phyloP scores from a whole-genome alignment of 2,329 filamentous ascomycete genomes.

The Pseudopyricularia cyperi region DNA sequence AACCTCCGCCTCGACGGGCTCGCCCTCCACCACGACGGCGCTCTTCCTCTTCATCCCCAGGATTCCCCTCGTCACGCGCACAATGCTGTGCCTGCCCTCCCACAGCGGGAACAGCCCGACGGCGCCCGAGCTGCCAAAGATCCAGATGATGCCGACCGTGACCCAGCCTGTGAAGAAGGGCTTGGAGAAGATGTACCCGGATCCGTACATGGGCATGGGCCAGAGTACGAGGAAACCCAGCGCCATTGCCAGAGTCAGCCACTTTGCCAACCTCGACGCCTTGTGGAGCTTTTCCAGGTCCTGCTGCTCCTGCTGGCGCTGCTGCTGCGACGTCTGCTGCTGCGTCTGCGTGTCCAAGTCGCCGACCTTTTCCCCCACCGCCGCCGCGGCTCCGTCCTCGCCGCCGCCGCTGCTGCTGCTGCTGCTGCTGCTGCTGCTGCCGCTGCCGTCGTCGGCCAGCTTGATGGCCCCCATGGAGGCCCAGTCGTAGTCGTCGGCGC shows the following conservation, averaged over 20 bases:
- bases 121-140: conserved; percentile 57
- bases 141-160: conserved; percentile 64
- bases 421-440: too few species aligned
- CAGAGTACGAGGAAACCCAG: conserved; percentile 66
- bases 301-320: conserved; percentile 4
- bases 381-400: too few species aligned
- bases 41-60: neutral
- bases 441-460: conserved; percentile 63
- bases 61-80: neutral
- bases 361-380: too few species aligned
- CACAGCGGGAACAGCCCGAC: conserved; percentile 74
- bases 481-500: conserved; percentile 74
- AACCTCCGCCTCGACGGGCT: neutral
- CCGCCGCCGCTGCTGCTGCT: too few species aligned
- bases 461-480: conserved; percentile 69
- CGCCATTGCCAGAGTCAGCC: conserved; percentile 23
- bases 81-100: conserved; percentile 44
- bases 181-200: conserved; percentile 68
- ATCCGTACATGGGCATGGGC: conserved; percentile 87
- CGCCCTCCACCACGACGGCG: neutral
- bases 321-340: neutral
- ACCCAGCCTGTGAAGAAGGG: conserved; percentile 77
- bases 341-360: conserved; percentile 1
- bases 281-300: neutral
- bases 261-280: neutral